A percentile compares a stretch with the other conserved stretches of the same genome.
Evolutionary conservation across 2,329 filamentous ascomycete species (phyloP).

Genomic region (Chaetomiaceae sp.): DNA sequence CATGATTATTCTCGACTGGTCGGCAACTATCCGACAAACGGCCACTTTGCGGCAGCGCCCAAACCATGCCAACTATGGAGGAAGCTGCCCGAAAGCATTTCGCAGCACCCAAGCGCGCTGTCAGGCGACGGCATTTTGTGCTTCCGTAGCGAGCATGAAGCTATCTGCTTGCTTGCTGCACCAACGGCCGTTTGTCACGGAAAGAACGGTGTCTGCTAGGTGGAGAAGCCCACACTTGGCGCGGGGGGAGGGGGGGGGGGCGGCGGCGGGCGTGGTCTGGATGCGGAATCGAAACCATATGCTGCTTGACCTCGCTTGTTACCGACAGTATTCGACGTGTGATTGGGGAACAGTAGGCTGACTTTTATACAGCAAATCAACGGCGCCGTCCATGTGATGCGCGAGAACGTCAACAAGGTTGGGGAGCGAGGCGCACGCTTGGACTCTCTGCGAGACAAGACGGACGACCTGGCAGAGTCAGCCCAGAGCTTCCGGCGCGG

Average conservation of each 20-base stretch:
- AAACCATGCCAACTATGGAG: neutral
- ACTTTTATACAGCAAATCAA: slow-evolving; percentile 76
- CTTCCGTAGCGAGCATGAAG: too few relatives aligned
- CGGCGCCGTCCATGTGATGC: slow-evolving; percentile 91
- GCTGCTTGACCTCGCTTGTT: neutral
- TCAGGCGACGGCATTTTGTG: neutral
- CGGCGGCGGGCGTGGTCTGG: too few relatives aligned
- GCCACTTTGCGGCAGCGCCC: neutral
- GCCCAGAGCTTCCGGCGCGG: slow-evolving; percentile 94
- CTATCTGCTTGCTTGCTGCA: too few relatives aligned
- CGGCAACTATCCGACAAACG: neutral
- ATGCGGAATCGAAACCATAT: neutral
- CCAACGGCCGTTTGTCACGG: neutral
- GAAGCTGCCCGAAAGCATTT: neutral
- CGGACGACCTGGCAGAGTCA: slow-evolving; percentile 85
- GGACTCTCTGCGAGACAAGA: slow-evolving; percentile 88
- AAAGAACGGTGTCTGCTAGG: neutral
- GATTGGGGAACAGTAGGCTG: slow-evolving; percentile 9
- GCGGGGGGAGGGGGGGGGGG: too few relatives aligned
- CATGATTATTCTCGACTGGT: neutral
- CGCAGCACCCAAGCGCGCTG: neutral
- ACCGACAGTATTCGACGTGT: neutral
- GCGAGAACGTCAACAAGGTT: slow-evolving; percentile 95
- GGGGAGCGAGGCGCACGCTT: slow-evolving; percentile 87
- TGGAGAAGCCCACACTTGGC: neutral